A percentile compares a stretch with the other conserved stretches of the same genome.
Conservation (phyloP, 441 rosid species). For the Pelargonium cotyledonis region DNA sequence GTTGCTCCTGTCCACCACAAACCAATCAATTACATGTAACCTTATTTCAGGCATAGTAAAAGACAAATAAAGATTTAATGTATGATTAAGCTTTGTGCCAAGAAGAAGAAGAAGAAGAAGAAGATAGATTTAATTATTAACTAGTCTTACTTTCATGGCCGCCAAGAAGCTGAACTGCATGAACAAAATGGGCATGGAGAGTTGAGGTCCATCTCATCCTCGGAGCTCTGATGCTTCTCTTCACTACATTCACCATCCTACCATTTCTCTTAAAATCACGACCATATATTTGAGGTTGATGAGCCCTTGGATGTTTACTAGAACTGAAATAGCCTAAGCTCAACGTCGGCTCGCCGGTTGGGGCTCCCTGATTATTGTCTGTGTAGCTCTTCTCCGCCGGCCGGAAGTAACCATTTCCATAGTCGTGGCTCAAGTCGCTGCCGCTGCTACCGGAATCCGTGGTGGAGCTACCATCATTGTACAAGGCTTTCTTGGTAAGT, state of each 20-base stretch:
- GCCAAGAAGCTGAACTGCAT: slow-evolving; percentile 95
- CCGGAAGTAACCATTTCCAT: slow-evolving; percentile 16
- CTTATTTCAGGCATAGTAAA: no score
- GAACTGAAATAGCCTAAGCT: slow-evolving; percentile 46
- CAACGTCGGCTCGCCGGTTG: slow-evolving; percentile 44
- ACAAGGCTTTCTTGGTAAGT: slow-evolving; percentile 26
- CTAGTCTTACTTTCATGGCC: slow-evolving; percentile 81
- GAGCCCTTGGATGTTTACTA: slow-evolving; percentile 28
- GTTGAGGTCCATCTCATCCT: slow-evolving; percentile 99
- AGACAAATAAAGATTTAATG: no score
- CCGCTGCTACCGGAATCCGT: slow-evolving; percentile 65
- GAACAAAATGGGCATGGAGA: slow-evolving; percentile 91
- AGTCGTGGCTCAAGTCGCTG: slow-evolving; percentile 77
- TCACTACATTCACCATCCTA: slow-evolving; percentile 33
- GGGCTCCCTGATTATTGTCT: no score
- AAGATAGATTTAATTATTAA: no score
- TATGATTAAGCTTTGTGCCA: no score
- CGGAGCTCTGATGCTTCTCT: slow-evolving; percentile 77
- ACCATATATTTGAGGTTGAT: slow-evolving; percentile 57
- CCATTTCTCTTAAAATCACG: slow-evolving; percentile 68
- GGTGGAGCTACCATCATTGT: slow-evolving; percentile 49
- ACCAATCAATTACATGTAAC: no score
- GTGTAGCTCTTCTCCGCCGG: no score
- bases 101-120: no score
- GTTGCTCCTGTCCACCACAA: slow-evolving; percentile 95